These are phyloP conservation scores for Clathrospora elynae DNA, from an alignment of 2,329 filamentous ascomycete genomes.

Conservation along the genomic window DNA sequence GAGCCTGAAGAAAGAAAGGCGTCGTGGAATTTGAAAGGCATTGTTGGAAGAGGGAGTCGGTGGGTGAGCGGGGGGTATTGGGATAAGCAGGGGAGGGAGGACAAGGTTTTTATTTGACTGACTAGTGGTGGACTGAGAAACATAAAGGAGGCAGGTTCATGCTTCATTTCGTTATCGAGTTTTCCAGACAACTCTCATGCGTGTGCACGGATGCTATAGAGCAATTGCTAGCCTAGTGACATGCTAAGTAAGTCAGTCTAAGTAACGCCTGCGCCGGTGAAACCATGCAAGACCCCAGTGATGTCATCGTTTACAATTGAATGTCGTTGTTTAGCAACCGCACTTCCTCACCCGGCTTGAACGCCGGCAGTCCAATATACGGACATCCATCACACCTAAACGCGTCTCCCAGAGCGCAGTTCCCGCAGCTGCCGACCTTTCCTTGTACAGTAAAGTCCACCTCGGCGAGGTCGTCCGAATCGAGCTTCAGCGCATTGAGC, in stretches of 20 bases:
- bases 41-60: slow-evolving; percentile 20
- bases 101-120: slow-evolving; percentile 33
- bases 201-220: too few species aligned
- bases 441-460: slow-evolving; percentile 98
- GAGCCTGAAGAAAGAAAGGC: slow-evolving; percentile 24
- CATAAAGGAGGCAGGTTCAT: neutral
- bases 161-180: neutral
- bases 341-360: slow-evolving; percentile 96
- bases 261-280: too few species aligned
- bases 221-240: too few species aligned
- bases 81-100: slow-evolving; percentile 18
- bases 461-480: slow-evolving; percentile 78
- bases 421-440: slow-evolving; percentile 93
- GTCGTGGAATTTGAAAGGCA: slow-evolving; percentile 33
- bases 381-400: slow-evolving; percentile 70
- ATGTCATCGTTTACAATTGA: slow-evolving; percentile 64
- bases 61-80: slow-evolving; percentile 20
- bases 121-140: neutral
- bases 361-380: slow-evolving; percentile 89
- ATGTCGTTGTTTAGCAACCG: slow-evolving; percentile 82
- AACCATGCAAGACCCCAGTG: neutral
- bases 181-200: neutral
- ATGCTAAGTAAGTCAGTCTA: too few species aligned
- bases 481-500: slow-evolving; percentile 72
- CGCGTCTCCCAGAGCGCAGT: slow-evolving; percentile 91